These are phyloP conservation scores for Celoporthe dispersa DNA, from an alignment of 2,329 filamentous ascomycete genomes.

Conservation along the genomic window DNA sequence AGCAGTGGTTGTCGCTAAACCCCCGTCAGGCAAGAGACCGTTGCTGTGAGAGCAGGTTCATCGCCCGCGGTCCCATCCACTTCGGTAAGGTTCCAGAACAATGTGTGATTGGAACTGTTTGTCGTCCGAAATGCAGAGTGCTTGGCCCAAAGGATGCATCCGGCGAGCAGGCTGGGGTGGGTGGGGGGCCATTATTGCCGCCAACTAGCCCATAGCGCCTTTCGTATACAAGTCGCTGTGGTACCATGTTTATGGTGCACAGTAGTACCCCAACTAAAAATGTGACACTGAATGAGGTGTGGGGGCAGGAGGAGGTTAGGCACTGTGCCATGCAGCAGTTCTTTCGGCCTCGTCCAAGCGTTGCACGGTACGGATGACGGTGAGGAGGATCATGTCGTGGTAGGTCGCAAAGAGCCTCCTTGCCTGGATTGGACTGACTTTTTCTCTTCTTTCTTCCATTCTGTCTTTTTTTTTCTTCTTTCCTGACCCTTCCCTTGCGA, in stretches of 20 bases:
- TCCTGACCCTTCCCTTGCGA: background rate
- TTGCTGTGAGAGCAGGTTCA: background rate
- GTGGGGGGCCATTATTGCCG: background rate
- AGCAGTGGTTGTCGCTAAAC: background rate
- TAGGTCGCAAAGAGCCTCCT: background rate
- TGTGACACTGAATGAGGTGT: background rate
- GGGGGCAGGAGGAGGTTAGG: background rate
- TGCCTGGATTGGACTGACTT: background rate
- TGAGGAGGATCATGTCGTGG: background rate
- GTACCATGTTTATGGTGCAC: background rate
- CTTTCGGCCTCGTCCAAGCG: background rate
- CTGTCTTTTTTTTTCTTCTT: background rate
- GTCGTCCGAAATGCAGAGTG: conserved; percentile 1
- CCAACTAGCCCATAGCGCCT: background rate
- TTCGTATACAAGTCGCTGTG: background rate
- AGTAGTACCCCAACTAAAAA: background rate
- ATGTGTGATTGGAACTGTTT: background rate
- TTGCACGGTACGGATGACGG: background rate
- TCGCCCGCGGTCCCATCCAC: conserved; percentile 2
- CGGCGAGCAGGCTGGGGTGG: background rate
- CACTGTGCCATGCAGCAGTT: background rate
- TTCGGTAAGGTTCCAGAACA: conserved; percentile 12
- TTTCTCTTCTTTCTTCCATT: background rate
- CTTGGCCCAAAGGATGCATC: conserved; percentile 4
- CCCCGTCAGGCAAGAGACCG: background rate